Base-by-base conservation (phyloP, 805 yeast species). In the Gaillardinia entomophila region DNA sequence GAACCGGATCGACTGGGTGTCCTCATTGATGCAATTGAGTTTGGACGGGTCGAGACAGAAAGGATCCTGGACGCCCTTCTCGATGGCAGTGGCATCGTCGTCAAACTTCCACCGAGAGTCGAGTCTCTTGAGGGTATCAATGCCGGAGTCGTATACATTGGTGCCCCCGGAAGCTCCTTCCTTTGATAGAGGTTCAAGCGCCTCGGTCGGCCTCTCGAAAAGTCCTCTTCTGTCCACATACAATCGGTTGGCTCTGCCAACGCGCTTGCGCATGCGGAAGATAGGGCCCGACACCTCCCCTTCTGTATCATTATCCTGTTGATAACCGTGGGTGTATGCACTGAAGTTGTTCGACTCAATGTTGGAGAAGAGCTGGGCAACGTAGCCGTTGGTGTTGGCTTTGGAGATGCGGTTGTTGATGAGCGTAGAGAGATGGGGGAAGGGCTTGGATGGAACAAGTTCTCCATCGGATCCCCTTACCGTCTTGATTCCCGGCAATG, bases 1-100 rank as follows among this genome's bases (percentile, higher is more conserved):
- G 59, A 89, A 89, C 38, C 97, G 68, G 19, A 90, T 84, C 1
- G 84, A 79, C 57, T 89, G 97, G 1, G 96, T 88, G 32, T 80
- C 90, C 33, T 81, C 81, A 11, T 87, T 75, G 26, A 89, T 86
- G 41, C 82, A 82, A 51, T 89, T 89, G 46, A 89, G 68, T 34
- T 74, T 71, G 0, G 95, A 79, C 0, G 97, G 96, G 55, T 87
- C 96, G 37, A 74, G 71, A 37, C 79, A 69, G 35, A 85, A 67
- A 23, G 82, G 82, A 26, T 63, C 68, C 29, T 49, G 40, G 11
- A 53, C 36, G 4, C 66, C 66, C 31, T 40, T 45, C 27, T 63
- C 62, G 37, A 46, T 48, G 33, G 62, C 73, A 5, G 67, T 48
- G 57, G 62, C 36, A 37, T 83, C 89, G 26, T 68, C 58, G 53